Percentiles rank a stretch among this genome's conserved stretches.
These are phyloP conservation scores for Aspergillus piperis DNA, from an alignment of 2,329 filamentous ascomycete species.

Conservation along the genomic window DNA sequence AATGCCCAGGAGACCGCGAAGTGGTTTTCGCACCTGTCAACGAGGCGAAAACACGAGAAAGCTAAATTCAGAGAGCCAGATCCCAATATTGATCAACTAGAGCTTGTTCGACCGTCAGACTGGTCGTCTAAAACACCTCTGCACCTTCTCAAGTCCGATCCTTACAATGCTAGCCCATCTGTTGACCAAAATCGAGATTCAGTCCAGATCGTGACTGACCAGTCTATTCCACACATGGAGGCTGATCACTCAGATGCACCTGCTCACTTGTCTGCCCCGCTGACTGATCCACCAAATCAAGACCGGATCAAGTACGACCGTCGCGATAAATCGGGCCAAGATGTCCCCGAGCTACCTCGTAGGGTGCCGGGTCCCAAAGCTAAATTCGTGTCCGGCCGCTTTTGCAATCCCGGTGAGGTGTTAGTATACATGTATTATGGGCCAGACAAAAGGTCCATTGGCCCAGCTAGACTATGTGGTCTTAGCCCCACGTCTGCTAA, in stretches of 20 bases:
- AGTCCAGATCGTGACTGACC: not conserved
- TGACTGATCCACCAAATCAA: too few species aligned
- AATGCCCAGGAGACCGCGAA: constrained; percentile 7
- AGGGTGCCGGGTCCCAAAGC: constrained; percentile 9
- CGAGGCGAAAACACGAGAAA: constrained; percentile 34
- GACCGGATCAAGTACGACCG: not conserved
- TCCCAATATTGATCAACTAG: constrained; percentile 39
- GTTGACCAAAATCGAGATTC: not conserved
- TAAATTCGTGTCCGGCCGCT: constrained; percentile 1
- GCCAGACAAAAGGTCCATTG: constrained; percentile 29
- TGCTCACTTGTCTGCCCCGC: not conserved
- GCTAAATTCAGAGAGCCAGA: constrained; percentile 33
- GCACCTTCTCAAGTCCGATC: not conserved
- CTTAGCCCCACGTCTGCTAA: constrained; percentile 12
- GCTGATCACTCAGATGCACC: not conserved
- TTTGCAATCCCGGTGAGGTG: constrained; percentile 31
- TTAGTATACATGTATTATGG: constrained; percentile 35
- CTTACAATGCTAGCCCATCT: not conserved
- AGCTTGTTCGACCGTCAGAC: constrained; percentile 39
- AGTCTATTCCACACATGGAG: not conserved
- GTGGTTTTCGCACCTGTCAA: constrained; percentile 27
- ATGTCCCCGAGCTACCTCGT: constrained; percentile 8
- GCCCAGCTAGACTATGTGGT: constrained; percentile 33
- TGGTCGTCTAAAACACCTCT: constrained; percentile 24
- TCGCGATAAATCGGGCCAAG: not conserved